These are phyloP conservation scores for Microsporum canis DNA, from an alignment of 2,329 filamentous ascomycete species.

Conservation along the genomic window DNA sequence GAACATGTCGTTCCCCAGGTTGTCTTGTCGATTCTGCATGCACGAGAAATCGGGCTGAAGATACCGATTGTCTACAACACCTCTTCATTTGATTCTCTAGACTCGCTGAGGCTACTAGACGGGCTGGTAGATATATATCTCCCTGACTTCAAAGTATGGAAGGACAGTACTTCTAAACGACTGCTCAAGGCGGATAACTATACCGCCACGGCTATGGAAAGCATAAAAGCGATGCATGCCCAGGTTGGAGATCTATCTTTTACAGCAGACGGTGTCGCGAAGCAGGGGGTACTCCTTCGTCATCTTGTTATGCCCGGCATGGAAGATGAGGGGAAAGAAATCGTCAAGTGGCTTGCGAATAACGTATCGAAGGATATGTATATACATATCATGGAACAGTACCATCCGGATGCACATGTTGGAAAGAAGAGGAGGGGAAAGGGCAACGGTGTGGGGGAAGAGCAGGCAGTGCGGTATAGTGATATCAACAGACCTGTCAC, in stretches of 20 bases:
- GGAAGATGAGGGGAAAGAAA: conserved; percentile 59
- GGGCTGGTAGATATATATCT: conserved; percentile 76
- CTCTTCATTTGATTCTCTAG: conserved; percentile 65
- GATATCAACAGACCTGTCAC: conserved; percentile 67
- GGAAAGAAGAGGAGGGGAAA: conserved; percentile 49
- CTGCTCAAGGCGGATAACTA: conserved; percentile 72
- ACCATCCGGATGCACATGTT: conserved; percentile 68
- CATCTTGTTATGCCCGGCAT: conserved; percentile 79
- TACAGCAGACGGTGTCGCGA: conserved; percentile 68
- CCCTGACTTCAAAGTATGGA: conserved; percentile 83
- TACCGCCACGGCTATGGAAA: conserved; percentile 58
- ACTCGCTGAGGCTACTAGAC: conserved; percentile 60
- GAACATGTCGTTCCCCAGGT: conserved; percentile 82
- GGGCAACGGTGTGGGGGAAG: conserved; percentile 19
- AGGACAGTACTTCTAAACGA: conserved; percentile 51
- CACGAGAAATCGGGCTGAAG: conserved; percentile 55
- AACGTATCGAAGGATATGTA: conserved; percentile 65
- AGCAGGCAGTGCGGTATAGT: conserved; percentile 50
- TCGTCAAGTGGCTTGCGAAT: conserved; percentile 64
- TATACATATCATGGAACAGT: conserved; percentile 84
- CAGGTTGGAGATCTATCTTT: conserved; percentile 79
- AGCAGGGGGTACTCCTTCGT: conserved; percentile 61
- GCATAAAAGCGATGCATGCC: conserved; percentile 65
- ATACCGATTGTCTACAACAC: conserved; percentile 78
- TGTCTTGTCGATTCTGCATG: conserved; percentile 61